Conservation (phyloP, 2,329 filamentous ascomycete genomes). For the Nigrospora sphaerica region DNA sequence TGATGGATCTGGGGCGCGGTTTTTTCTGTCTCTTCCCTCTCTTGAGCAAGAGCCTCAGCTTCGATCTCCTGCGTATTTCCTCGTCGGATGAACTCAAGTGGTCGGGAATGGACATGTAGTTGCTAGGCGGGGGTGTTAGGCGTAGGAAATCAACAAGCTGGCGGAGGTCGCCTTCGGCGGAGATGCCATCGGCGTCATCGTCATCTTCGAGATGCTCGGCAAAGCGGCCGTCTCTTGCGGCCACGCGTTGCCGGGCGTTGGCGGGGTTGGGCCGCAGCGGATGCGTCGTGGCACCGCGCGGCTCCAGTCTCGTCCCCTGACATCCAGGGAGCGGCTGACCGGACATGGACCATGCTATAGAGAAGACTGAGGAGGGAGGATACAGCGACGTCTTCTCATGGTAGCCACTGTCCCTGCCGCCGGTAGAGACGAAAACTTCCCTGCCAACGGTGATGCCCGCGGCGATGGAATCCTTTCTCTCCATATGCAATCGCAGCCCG, state of each 20-base stretch:
- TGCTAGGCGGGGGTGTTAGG: conserved; percentile 39
- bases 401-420: background rate
- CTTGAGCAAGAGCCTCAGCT: background rate
- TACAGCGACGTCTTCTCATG: background rate
- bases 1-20: conserved; percentile 19
- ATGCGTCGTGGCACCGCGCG: background rate
- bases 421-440: background rate
- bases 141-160: conserved; percentile 41
- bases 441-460: conserved; percentile 1
- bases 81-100: conserved; percentile 11
- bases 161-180: background rate
- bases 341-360: conserved; percentile 3
- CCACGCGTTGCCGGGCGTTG: too few species aligned
- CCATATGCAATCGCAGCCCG: background rate
- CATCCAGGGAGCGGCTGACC: background rate
- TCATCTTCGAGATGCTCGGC: too few species aligned
- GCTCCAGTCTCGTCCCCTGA: conserved; percentile 1
- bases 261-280: background rate
- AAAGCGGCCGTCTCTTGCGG: too few species aligned
- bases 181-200: background rate
- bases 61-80: conserved; percentile 7
- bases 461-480: background rate
- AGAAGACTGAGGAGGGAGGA: background rate
- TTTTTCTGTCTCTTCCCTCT: conserved; percentile 6
- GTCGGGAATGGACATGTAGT: conserved; percentile 40